Evolutionary conservation across 139 green algal genomes (phyloP).

Genomic region (Chlamydomonas sphaeroides): DNA sequence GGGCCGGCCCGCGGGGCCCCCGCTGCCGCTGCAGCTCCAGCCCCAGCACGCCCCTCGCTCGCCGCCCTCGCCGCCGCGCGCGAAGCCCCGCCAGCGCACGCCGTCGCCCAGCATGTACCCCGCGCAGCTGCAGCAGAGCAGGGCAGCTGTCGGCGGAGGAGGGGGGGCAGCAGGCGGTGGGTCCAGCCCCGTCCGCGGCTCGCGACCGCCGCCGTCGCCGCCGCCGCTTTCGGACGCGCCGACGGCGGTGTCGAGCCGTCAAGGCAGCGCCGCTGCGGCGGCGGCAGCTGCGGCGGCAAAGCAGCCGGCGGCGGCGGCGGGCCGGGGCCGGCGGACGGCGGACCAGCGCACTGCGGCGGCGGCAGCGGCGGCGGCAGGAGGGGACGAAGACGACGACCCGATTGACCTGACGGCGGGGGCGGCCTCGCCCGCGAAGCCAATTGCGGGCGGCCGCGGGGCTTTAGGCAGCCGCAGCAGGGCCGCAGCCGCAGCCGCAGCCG

Average conservation of each 20-base stretch:
- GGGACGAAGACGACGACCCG: background rate
- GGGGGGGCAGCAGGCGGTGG: too few relatives aligned
- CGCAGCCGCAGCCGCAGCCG: background rate
- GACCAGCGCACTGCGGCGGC: background rate
- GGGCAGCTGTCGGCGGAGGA: too few relatives aligned
- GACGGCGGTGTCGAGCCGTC: too few relatives aligned
- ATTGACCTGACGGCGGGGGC: constrained; percentile 22
- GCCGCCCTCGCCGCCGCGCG: background rate
- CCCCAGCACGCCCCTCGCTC: too few relatives aligned
- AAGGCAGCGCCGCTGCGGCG: too few relatives aligned
- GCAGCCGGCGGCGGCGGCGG: too few relatives aligned
- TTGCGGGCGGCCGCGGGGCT: too few relatives aligned
- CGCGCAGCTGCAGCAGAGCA: background rate
- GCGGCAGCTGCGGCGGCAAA: too few relatives aligned
- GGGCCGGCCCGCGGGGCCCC: background rate
- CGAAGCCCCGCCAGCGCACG: background rate
- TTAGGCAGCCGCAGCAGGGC: background rate
- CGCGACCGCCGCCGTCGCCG: too few relatives aligned
- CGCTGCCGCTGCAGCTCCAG: background rate
- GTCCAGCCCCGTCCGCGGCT: too few relatives aligned
- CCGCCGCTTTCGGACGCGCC: too few relatives aligned
- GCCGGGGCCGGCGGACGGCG: background rate
- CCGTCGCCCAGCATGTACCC: background rate
- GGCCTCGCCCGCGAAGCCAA: too few relatives aligned
- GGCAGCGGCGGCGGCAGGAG: background rate